Evolutionary conservation across 2,329 filamentous ascomycete species (phyloP), one percentile per base, ranked within the genome.

Genomic region (Alternaria postmessia): DNA sequence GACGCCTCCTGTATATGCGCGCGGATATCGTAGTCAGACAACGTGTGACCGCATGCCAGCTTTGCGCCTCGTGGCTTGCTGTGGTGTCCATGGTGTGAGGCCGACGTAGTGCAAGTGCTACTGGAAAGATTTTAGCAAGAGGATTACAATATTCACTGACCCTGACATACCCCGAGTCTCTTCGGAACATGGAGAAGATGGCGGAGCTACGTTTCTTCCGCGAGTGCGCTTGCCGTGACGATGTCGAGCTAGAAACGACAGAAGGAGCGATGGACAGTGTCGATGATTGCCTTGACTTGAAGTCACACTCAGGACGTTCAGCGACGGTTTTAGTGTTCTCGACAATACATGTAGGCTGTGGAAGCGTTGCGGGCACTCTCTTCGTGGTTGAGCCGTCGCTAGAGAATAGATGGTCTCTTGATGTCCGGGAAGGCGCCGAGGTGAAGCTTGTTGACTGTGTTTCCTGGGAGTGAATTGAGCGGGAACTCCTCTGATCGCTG

Each of bases 1-100:
- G 74, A 61, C 26, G 78, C 75, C 30, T 78, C 73, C 51, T 78
- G 74, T 52, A 81, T 75, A 30, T 76, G 73, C 30, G 70, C 62
- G 32, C 69, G 63, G 32, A 75, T 66, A 6, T 66, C 72, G 32
- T 64, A 65, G 34, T 71, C 64, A 38, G 73, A 75, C 12, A 74
- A 64, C 6, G 67, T 65, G 51, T 77, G 75, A 24, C 76, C 73
- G 59, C 75, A 77, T 39, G 68, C 70, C 16, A 77, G 64, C 41
- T 68, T 73, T 7, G 67, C 64, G 18, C 53, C 71, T 22, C 64
- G 65, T 39, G 70, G 63, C 53, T 69, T 76, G 51, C 58, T 57
- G 39, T 69, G 67, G 51, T 72, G 61, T 41, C 62, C 56, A 48
- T 70, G 68, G 52, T 71, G 73, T 20, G 72, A 64, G 16, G 66